phyloP scores from a whole-genome alignment of 345 rosid species.

The Populus alba region DNA sequence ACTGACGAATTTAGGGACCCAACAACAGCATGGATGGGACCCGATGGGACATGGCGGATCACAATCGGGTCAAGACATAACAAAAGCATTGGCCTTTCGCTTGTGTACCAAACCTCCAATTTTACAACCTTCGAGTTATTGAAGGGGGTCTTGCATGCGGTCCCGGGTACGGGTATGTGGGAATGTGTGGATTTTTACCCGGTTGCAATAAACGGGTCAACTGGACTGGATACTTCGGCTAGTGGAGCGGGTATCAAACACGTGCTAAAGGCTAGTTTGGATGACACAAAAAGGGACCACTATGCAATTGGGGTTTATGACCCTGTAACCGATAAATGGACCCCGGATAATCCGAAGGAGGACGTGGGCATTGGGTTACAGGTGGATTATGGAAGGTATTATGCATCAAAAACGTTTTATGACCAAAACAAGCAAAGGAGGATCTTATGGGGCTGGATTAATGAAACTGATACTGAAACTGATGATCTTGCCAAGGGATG shows the following conservation, averaged over 20 bases:
- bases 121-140: conserved; percentile 44
- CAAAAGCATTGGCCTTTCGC: conserved; percentile 49
- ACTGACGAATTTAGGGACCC: conserved; percentile 78
- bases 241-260: conserved; percentile 68
- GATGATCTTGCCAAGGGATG: conserved; percentile 81
- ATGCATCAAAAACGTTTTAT: conserved; percentile 87
- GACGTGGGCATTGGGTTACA: conserved; percentile 84
- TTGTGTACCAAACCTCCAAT: conserved; percentile 64
- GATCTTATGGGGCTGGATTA: conserved; percentile 90
- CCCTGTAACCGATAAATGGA: conserved; percentile 58
- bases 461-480: conserved; percentile 73
- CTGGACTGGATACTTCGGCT: conserved; percentile 67
- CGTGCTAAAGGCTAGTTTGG: conserved; percentile 87
- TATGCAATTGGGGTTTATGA: conserved; percentile 81
- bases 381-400: conserved; percentile 78
- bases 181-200: conserved; percentile 96
- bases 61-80: conserved; percentile 64
- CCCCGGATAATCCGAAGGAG: conserved; percentile 65
- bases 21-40: conserved; percentile 71
- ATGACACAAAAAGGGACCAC: conserved; percentile 63
- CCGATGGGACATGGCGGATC: conserved; percentile 64
- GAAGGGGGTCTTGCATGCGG: conserved; percentile 57
- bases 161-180: conserved; percentile 97
- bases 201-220: conserved; percentile 45
- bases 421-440: conserved; percentile 68